Evolutionary conservation across 345 rosid genomes (phyloP), one percentile per base, ranked within the genome.

Genomic region (Lagerstroemia speciosa): DNA sequence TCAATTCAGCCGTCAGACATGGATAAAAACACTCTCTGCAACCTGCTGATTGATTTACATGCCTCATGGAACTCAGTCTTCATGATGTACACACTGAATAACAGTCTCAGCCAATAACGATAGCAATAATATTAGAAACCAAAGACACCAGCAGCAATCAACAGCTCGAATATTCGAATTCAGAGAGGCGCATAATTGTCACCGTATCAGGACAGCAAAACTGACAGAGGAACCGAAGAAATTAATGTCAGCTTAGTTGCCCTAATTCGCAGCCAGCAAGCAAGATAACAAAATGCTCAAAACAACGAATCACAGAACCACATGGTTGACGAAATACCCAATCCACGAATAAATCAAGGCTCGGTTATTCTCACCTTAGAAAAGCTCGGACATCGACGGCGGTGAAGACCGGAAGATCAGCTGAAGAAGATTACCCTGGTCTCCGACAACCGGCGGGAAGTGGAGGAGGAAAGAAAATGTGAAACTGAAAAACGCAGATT

Each of bases 381-480:
- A 53, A 6, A 53, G 0, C 29, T 53, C 60, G 60, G 60, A 53
- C 24, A 8, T 20, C 55, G 24, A 6, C 55, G 55, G 26, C 55
- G 50, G 55, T 16, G 55, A 48, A n/a, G 55, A 20, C 55, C 55
- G 55, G 55, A 48, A 19, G 24, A 48, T 48, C 55, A 53, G 30
- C 60, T 22, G 30, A 53, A 22, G 60, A 53, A n/a, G 29, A 22
- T n/a, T 6, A 6, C 30, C 30, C 60, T 24, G 29, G 29, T n/a
- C 30, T 53, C 60, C 60, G 29, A n/a, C 60, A 53, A 53, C 30
- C 60, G 60, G 60, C 60, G 60, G 60, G 60, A 53, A 22, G 26
- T 50, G 26, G 26, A 22, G 57, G 57, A 20, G 2, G 7, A 22
- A 22, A 53, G 30, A 53, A 14, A 5, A 41, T 6, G 15, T 41